Base-by-base conservation (phyloP, 352 stramenopile species). In the Phytophthora tubulina region DNA sequence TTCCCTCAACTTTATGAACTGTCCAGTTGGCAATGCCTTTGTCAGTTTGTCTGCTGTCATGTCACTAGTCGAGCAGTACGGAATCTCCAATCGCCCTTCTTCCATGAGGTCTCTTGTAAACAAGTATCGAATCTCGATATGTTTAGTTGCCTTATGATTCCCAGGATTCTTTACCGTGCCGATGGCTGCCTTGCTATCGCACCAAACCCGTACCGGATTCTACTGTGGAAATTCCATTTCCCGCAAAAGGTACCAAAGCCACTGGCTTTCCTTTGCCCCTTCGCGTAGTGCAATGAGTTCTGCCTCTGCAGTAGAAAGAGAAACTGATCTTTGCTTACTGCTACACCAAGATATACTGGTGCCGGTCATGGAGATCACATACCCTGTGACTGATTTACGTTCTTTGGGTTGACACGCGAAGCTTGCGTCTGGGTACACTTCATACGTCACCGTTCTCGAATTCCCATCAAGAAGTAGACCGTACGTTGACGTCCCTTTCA, bases 1-100 rank as follows among this genome's bases (percentile, higher is more conserved):
- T n/a, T 54, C 41, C 61, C 59, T 64, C 14, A 70, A 52, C 27
- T 72, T 67, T 41, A 57, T 6, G 15, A 67, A 75, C 30, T 67
- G 61, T 27, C 58, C 66, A 51, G 64, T 63, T 38, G 56, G 15
- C 10, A 73, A 31, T 13, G 63, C 53, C 36, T 76, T 73, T 15
- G 70, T 76, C 1, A 73, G 51, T 42, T 62, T 64, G 30, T 73
- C 63, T 14, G 57, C 57, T 36, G 66, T 41, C 69, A 72, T 73
- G 11, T 72, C 63, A 11, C 41, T 55, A 21, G 63, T 66, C 13
- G 46, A 3, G 39, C 67, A 67, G 38, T 72, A 67, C 0, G 17
- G 31, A 33, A 67, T 56, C 9, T 62, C 44, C 2, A 67, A n/a
- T 2, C 64, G 35, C 17, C 57, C 50, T 1, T 21, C 11, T 45